phyloP scores from a whole-genome alignment of 140 eudicot species.

The Erigeron philadelphicus region DNA sequence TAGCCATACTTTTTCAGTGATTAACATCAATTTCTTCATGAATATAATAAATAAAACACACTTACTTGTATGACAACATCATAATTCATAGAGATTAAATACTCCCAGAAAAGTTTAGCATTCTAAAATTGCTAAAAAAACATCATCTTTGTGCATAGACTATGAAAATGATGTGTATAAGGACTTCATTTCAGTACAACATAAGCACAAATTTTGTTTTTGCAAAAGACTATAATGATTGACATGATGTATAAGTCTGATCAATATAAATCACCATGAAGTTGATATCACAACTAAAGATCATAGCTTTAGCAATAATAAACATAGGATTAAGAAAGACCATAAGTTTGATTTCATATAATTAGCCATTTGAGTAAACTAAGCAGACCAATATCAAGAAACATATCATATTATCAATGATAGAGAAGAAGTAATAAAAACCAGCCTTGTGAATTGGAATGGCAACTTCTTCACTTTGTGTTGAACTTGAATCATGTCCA shows the following conservation, averaged over 20 bases:
- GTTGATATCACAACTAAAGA: conserved; percentile 25
- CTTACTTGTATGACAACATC: conserved; percentile 5
- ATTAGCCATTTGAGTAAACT: conserved; percentile 4
- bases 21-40: conserved; percentile 1
- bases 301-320: conserved; percentile 20
- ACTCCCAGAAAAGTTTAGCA: neutral
- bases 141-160: conserved; percentile 15
- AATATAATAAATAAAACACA: neutral
- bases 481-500: conserved; percentile 26
- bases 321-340: conserved; percentile 4
- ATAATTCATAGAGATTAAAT: neutral
- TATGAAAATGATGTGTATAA: conserved; percentile 4
- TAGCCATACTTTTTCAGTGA: conserved; percentile 11
- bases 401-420: neutral
- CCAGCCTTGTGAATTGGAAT: conserved; percentile 43
- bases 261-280: conserved; percentile 10
- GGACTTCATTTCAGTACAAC: conserved; percentile 10
- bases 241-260: neutral
- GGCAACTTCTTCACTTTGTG: conserved; percentile 31
- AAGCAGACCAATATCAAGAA: conserved; percentile 21
- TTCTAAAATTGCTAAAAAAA: neutral
- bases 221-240: neutral
- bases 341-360: conserved; percentile 11
- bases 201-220: conserved; percentile 9
- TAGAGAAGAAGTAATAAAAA: conserved; percentile 11